Evolutionary conservation across 2,329 filamentous ascomycete species (phyloP), one percentile per base, ranked within the genome.

Genomic region (Cercospora sesami): DNA sequence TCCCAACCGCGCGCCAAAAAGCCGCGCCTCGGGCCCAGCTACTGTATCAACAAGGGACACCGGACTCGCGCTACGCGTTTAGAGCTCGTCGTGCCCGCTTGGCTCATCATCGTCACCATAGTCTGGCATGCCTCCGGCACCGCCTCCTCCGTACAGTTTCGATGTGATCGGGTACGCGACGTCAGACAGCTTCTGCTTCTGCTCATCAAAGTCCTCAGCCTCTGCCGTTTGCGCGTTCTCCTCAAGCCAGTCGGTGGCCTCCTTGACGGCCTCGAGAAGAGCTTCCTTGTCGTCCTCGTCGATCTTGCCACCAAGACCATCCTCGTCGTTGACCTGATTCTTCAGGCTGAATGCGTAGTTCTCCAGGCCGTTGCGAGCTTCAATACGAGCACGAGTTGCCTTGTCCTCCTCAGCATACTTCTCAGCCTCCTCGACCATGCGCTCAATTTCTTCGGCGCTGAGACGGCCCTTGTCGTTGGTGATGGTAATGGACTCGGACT

Each of bases 401-500:
- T 98, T 98, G 86, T 99, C 95, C 85, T 98, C 95, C 83, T 99
- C 95, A 79, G 95, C 95, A 81, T 94, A 98, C 85, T 97, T 92
- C 89, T 98, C 95, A 70, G 95, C 95, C 84, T 99, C 95, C 75
- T 91, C 90, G 73, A 99, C 93, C 95, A 99, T 99, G 82, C 95
- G 95, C 83, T 98, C 94, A 76, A 99, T 99, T 83, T 99, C 95
- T 76, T 99, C 95, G 78, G 91, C 91, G 77, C 91, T 93, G 63
- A 99, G 90, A 81, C 95, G 94, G 75, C 95, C 95, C 90, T 98
- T 98, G 85, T 99, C 95, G 85, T 99, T 98, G 85, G 91, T 98
- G 81, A 99, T 99, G 76, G 95, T 98, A 82, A 99, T 98, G 72
- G 91, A 93, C 87, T 99, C 93, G 72, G 88, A 89, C 88, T 98